These are phyloP conservation scores for Metschnikowia aberdeeniae DNA, from an alignment of 805 yeast species.

Conservation along the genomic window DNA sequence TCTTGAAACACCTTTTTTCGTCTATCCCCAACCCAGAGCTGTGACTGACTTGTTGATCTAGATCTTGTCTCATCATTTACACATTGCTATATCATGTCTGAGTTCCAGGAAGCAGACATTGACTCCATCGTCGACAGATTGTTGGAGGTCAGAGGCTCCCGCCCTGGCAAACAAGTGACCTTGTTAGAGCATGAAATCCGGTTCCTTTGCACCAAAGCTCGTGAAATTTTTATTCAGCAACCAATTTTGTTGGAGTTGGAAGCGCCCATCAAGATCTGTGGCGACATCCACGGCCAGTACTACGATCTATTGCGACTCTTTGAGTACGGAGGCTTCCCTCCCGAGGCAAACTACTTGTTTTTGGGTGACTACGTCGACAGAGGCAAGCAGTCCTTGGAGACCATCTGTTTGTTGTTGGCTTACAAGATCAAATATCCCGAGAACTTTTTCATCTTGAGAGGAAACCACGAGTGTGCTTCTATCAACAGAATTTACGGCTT, in stretches of 20 bases:
- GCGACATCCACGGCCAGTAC: slow-evolving; percentile 98
- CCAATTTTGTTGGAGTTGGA: slow-evolving; percentile 93
- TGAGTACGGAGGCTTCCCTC: slow-evolving; percentile 99
- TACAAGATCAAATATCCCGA: slow-evolving; percentile 98
- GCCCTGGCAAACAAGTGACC: slow-evolving; percentile 97
- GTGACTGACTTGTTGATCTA: background rate
- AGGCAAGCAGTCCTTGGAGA: slow-evolving; percentile 96
- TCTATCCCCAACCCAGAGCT: background rate
- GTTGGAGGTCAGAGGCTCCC: slow-evolving; percentile 94
- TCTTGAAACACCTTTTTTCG: background rate
- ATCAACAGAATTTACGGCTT: slow-evolving; percentile 97
- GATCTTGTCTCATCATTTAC: slow-evolving; percentile 1
- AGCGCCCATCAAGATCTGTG: slow-evolving; percentile 94
- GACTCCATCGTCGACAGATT: slow-evolving; percentile 96
- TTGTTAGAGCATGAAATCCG: slow-evolving; percentile 92
- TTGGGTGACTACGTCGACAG: slow-evolving; percentile 98
- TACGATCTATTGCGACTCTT: slow-evolving; percentile 91
- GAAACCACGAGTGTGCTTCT: slow-evolving; percentile 98
- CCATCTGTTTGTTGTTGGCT: slow-evolving; percentile 89
- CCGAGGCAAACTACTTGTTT: slow-evolving; percentile 94
- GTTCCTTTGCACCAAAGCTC: slow-evolving; percentile 92
- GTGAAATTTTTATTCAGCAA: slow-evolving; percentile 96
- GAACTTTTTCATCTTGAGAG: slow-evolving; percentile 93
- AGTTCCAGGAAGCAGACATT: slow-evolving; percentile 76
- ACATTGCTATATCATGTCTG: slow-evolving; percentile 24